Percentiles rank a stretch among this genome's conserved stretches.
Conservation (phyloP, 805 yeast genomes). For the Kodamaea nitidulidarum region DNA sequence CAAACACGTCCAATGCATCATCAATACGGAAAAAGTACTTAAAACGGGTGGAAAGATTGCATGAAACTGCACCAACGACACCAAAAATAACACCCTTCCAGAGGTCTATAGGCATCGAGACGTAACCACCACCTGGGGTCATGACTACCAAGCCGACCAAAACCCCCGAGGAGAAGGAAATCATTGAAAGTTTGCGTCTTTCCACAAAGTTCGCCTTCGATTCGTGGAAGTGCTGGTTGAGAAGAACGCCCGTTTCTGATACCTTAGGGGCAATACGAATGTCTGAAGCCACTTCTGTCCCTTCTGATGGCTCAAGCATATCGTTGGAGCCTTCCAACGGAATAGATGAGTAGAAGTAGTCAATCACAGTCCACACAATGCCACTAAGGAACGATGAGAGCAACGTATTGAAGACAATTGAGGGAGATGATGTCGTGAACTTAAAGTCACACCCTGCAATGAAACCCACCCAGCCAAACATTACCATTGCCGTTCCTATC, state of each 20-base stretch:
- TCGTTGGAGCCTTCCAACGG: conserved; percentile 28
- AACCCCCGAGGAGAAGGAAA: conserved; percentile 38
- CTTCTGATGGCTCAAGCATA: too few species aligned
- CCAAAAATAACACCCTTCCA: conserved; percentile 43
- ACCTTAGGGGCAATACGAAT: conserved; percentile 4
- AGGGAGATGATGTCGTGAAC: conserved; percentile 30
- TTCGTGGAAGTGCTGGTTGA: conserved; percentile 18
- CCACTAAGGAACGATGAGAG: conserved; percentile 34
- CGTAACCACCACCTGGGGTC: conserved; percentile 43
- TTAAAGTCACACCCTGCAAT: conserved; percentile 41
- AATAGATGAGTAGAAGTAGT: conserved; percentile 35
- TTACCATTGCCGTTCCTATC: conserved; percentile 29
- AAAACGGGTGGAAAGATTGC: conserved; percentile 37
- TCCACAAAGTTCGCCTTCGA: conserved; percentile 13
- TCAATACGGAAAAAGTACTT: conserved; percentile 38
- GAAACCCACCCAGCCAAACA: conserved; percentile 42
- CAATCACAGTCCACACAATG: conserved; percentile 34
- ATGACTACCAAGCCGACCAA: conserved; percentile 41
- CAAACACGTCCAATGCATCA: conserved; percentile 42
- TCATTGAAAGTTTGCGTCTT: conserved; percentile 32
- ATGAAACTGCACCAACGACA: conserved; percentile 31
- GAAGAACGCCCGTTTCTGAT: conserved; percentile 16
- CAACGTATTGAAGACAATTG: conserved; percentile 30
- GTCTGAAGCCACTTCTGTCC: neutral
- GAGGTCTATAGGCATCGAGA: conserved; percentile 30